Conservation (phyloP, 345 rosid genomes). For the Garcia nutans region DNA sequence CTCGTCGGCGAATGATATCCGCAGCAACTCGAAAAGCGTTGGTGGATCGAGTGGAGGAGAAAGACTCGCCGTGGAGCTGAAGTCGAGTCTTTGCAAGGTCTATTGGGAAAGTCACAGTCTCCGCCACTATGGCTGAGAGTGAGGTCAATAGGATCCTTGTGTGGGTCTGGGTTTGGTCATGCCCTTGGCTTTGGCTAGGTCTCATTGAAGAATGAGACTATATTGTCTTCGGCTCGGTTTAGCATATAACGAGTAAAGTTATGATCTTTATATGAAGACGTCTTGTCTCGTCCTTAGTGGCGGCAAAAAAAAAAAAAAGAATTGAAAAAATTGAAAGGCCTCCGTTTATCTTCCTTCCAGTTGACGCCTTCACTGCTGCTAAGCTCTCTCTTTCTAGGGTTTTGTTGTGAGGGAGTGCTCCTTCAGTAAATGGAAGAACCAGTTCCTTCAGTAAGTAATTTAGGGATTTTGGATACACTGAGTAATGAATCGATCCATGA, state of each 20-base stretch:
- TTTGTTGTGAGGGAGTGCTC: neutral
- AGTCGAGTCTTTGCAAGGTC: constrained; percentile 84
- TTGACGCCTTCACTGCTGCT: neutral
- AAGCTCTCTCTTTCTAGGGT: neutral
- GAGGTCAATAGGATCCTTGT: constrained; percentile 59
- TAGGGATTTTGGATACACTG: constrained; percentile 52
- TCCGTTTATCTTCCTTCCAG: neutral
- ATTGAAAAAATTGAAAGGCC: neutral
- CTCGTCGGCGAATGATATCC: constrained; percentile 53
- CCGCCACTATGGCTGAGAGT: constrained; percentile 79
- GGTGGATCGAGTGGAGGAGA: constrained; percentile 31
- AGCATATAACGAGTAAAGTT: no score
- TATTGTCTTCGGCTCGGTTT: no score
- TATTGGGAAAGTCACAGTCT: constrained; percentile 75
- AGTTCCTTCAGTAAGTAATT: constrained; percentile 36
- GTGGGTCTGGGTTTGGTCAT: constrained; percentile 19
- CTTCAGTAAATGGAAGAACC: constrained; percentile 39
- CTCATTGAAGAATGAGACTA: constrained; percentile 3
- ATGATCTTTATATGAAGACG: no score
- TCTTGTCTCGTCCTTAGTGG: neutral
- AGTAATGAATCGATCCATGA: constrained; percentile 50
- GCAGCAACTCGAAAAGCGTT: constrained; percentile 51
- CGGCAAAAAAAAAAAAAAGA: neutral
- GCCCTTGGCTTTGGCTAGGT: constrained; percentile 10
- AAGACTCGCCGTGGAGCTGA: constrained; percentile 65